Evolutionary conservation across 192 early-diverging fungal genomes (phyloP).

Genomic region (Entophlyctis helioformis): DNA sequence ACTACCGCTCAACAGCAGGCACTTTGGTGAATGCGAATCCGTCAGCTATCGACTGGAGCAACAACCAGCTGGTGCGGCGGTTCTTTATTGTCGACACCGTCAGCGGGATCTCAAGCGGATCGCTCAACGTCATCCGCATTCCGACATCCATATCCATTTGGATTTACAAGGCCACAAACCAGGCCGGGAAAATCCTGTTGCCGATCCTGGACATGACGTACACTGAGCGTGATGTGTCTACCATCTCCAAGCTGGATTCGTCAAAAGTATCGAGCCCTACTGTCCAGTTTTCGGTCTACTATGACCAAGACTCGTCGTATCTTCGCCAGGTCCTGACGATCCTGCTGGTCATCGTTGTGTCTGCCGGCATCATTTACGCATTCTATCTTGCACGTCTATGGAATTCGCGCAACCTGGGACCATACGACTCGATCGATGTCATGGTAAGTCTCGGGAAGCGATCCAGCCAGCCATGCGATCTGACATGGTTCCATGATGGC

Average conservation of each 20-base stretch:
- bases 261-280: constrained; percentile 4
- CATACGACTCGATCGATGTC: too few species aligned
- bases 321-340: constrained; percentile 21
- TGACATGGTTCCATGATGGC: too few species aligned
- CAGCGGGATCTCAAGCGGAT: constrained; percentile 26
- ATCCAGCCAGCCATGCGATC: too few species aligned
- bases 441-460: too few species aligned
- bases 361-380: constrained; percentile 23
- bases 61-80: constrained; percentile 18
- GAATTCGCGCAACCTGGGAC: too few species aligned
- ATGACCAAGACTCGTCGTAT: constrained; percentile 4
- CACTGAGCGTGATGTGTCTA: constrained; percentile 16
- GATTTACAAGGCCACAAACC: background rate
- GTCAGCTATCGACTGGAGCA: constrained; percentile 7
- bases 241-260: constrained; percentile 1
- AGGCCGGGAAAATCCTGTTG: constrained; percentile 21
- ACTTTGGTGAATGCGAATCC: constrained; percentile 9
- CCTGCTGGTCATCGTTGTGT: constrained; percentile 10
- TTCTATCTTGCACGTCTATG: too few species aligned
- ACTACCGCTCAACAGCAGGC: constrained; percentile 6
- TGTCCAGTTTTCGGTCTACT: background rate
- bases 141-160: constrained; percentile 22
- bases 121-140: constrained; percentile 19
- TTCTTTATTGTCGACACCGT: constrained; percentile 34
- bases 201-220: constrained; percentile 40